phyloP scores from a whole-genome alignment of 352 stramenopile species.

The Globisporangium middletonii region DNA sequence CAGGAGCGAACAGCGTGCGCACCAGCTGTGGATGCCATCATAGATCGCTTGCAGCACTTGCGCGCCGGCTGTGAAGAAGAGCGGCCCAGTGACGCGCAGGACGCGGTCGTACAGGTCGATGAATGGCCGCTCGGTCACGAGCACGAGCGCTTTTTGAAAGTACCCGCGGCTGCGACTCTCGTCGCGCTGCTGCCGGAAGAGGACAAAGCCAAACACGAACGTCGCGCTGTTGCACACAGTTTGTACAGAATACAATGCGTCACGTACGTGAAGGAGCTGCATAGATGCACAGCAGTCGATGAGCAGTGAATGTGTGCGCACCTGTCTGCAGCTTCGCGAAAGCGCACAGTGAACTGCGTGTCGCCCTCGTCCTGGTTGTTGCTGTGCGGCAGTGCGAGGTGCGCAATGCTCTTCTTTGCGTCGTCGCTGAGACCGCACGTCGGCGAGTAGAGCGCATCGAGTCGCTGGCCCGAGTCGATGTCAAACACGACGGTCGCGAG shows the following conservation, averaged over 20 bases:
- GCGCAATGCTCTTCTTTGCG: slow-evolving; percentile 60
- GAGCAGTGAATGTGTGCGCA: slow-evolving; percentile 1
- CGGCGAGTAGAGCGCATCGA: slow-evolving; percentile 56
- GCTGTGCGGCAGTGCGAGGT: slow-evolving; percentile 79
- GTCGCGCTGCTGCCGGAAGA: slow-evolving; percentile 83
- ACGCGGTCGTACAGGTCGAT: slow-evolving; percentile 77
- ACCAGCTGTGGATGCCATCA: slow-evolving; percentile 69
- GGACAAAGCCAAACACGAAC: slow-evolving; percentile 79
- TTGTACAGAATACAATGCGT: too few relatives aligned
- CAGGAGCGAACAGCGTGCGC: not conserved
- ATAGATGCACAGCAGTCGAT: not conserved
- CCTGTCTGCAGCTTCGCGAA: slow-evolving; percentile 32
- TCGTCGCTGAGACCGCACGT: slow-evolving; percentile 36
- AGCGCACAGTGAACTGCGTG: slow-evolving; percentile 80
- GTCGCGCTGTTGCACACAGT: slow-evolving; percentile 12
- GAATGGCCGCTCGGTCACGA: slow-evolving; percentile 63
- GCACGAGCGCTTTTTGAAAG: slow-evolving; percentile 82
- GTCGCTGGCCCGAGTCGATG: slow-evolving; percentile 66
- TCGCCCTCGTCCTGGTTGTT: slow-evolving; percentile 86
- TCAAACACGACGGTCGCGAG: slow-evolving; percentile 80
- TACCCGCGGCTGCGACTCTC: slow-evolving; percentile 60
- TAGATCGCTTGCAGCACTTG: slow-evolving; percentile 65
- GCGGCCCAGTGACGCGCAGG: slow-evolving; percentile 55
- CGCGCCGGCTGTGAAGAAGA: slow-evolving; percentile 74
- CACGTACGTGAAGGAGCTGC: not conserved